Base-by-base conservation (phyloP, 2,329 filamentous ascomycete species). In the Trichoderma aggressivum region DNA sequence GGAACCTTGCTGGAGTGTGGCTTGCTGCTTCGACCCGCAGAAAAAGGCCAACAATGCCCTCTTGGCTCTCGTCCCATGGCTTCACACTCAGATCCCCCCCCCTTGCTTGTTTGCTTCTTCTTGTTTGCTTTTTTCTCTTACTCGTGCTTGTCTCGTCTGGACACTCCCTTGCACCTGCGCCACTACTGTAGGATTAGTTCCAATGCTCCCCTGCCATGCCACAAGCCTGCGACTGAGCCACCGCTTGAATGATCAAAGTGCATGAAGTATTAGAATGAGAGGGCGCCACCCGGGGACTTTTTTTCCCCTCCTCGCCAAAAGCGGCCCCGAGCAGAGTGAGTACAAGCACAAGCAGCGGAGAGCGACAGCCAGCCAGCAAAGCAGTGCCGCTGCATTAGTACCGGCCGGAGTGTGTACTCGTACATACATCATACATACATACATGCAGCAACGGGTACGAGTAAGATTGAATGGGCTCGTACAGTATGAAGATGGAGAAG, bases 151-250 rank as follows among this genome's bases (percentile, higher is more conserved):
- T 24, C 47, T 28, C 12, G 24, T 65, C 50, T 56, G 16, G 10
- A n/a, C 43, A 10, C 50, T 65, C 47, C 18, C 16, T 62, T 61
- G 43, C 39, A 55, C 43, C 43, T 62, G 67, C 59, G 43, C 67
- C 67, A 70, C 58, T 62, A n/a, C n/a, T n/a, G n/a, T n/a, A 21
- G 53, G 53, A 67, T 30, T 58, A 56, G 62, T 65, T 65, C 47
- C 60, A 34, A 67, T 39, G 53, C 16, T 28, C 36, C 61, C 39
- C 62, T 65, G 62, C 50, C 63, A 43, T 65, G 62, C 50, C 63
- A 43, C 63, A 66, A 36, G 26, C 26, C 26, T n/a, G 53, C 53
- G 34, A 67, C 64, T 67, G 53, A 67, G 64, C 64, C 64, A 67
- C 64, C 64, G 53, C 64, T 59, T 7, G 36, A 58, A 12, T 30